Evolutionary conservation across 345 rosid genomes (phyloP), one percentile per base, ranked within the genome.

Genomic region (Populus tremula): DNA sequence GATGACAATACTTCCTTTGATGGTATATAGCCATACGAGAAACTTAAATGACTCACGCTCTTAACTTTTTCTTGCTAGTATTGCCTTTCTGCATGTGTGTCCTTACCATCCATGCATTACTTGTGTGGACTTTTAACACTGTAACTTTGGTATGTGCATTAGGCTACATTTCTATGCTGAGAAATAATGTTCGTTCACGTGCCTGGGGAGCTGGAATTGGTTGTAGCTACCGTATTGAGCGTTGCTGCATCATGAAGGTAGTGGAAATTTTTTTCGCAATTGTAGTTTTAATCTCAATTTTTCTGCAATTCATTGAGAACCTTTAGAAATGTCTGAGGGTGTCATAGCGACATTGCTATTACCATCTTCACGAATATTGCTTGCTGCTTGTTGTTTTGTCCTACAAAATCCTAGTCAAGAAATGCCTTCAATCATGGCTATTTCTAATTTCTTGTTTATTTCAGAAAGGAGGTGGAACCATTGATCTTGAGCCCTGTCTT

Each of bases 171-270:
- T 92, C 99, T 59, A 93, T 90, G 87, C 91, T 94, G 80, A 90
- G 99, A 83, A 96, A 96, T 87, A 94, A 94, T 86, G 97, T 96
- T 68, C 97, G 98, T 25, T 96, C 99, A 79, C 96, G 99, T 81
- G 97, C 99, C 17, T 96, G 99, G 99, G 99, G 99, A 82, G 97
- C 97, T 78, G 99, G 97, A 83, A 96, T 94, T 69, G 95, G 95
- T 72, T 96, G 98, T 85, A 96, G 99, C 79, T 96, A 91, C 86
- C 90, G 88, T 77, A 92, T 96, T 78, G 97, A 96, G 83, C 87
- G 90, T 73, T 96, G 99, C 91, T 96, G 92, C 91, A 92, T 96
- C 82, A 87, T 96, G 82, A 96, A 96, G 99, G 99, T 96, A 74
- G 74, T 62, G 50, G 73, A 75, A 74, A n/a, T 27, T 59, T 77